Percentiles rank a stretch among this genome's conserved stretches.
Evolutionary conservation across 352 stramenopile genomes (phyloP).

Genomic region (Pythium aphanidermatum): DNA sequence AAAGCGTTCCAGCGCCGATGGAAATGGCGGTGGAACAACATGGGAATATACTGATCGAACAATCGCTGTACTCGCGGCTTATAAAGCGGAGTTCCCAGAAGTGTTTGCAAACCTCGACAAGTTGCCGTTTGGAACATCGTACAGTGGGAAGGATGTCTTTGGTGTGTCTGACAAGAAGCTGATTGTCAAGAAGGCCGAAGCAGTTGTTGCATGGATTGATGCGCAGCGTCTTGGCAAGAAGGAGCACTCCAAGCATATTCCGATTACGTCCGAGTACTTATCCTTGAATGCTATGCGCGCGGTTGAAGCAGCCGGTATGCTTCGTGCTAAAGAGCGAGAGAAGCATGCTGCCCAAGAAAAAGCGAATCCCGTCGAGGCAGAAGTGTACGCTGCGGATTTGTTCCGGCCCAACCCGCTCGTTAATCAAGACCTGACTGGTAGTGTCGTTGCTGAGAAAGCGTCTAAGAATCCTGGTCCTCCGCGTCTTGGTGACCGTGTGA

Average conservation of each 20-base stretch:
- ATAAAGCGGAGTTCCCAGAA: constrained; percentile 91
- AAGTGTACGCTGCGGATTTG: constrained; percentile 41
- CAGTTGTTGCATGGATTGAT: constrained; percentile 92
- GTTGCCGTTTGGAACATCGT: constrained; percentile 85
- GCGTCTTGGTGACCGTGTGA: constrained; percentile 94
- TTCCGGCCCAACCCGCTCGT: constrained; percentile 72
- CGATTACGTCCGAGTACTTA: constrained; percentile 91
- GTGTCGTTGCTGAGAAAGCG: constrained; percentile 48
- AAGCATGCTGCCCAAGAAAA: constrained; percentile 34
- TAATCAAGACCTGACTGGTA: constrained; percentile 75
- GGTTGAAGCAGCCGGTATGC: constrained; percentile 82
- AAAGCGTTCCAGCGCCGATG: constrained; percentile 9
- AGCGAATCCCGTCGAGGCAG: constrained; percentile 32
- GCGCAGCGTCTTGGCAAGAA: constrained; percentile 82
- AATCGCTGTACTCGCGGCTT: constrained; percentile 91
- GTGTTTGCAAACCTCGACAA: constrained; percentile 88
- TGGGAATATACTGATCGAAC: constrained; percentile 98
- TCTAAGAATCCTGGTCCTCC: constrained; percentile 70
- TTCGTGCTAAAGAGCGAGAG: constrained; percentile 57
- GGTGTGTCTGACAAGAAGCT: constrained; percentile 46
- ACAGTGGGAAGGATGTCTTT: constrained; percentile 88
- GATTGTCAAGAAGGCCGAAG: constrained; percentile 67
- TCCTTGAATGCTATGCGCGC: constrained; percentile 88
- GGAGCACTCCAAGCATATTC: constrained; percentile 88
- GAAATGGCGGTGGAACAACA: constrained; percentile 23